Evolutionary conservation across 441 rosid species (phyloP), one percentile per base, ranked within the genome.

Genomic region (Manihot esculenta): DNA sequence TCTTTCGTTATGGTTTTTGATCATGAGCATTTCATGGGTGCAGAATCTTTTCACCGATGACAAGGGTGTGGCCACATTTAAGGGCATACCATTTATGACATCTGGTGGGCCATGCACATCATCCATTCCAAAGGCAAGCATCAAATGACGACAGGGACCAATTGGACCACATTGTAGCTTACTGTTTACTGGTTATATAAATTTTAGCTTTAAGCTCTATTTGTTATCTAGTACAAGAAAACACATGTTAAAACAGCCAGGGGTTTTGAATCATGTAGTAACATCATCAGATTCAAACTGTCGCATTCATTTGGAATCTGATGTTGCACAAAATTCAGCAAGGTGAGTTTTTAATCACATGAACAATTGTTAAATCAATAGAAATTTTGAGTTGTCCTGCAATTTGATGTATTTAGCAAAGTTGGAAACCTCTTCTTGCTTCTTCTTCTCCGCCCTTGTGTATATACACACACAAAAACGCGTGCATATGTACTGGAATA

Each of bases 71-170:
- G 99, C 99, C 64, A 94, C 97, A 62, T 94, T 80, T 83, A 89
- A 90, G 83, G 99, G 94, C 56, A 79, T 87, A 69, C 96, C 97
- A 48, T 94, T 90, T 71, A 92, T 92, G 97, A 92, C 99, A 20
- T 88, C 93, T 6, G 92, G 86, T 13, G 97, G 98, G 49, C 93
- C 94, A 26, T 86, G 96, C 81, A 81, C 84, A 20, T 90, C 97
- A 1, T 88, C 82, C 62, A 87, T 90, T 78, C 81, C 89, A 7
- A 88, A 87, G 83, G 98, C 91, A 70, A 82, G 82, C 79, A 85
- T 94, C 86, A 90, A 92, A 79, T 88, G 85, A 90, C 68, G 7
- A 47, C 15, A 7, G 41, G 17, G 24, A 13, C 1, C 71, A 15
- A 13, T 41, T 50, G 44, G 13, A 55, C 62, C 42, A 14, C 48